Conservation (phyloP, 345 rosid genomes). For the Eucalyptus pauciflora region DNA sequence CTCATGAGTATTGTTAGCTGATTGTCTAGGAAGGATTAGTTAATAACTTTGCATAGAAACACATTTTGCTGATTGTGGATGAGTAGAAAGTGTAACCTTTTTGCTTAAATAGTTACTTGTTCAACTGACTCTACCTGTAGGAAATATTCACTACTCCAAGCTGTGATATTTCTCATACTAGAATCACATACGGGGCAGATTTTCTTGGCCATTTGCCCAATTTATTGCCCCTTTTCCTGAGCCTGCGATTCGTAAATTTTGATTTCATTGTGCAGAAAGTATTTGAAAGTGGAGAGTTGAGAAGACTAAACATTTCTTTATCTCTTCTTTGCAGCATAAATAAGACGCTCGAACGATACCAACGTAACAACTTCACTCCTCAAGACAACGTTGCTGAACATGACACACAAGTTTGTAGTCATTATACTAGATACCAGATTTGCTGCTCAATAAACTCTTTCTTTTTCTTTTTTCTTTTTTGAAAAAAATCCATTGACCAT, state of each 20-base stretch:
- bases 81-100: not conserved
- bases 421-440: not conserved
- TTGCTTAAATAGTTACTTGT: not conserved
- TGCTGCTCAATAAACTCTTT: not conserved
- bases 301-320: not conserved
- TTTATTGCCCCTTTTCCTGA: not conserved
- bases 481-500: not conserved
- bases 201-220: not conserved
- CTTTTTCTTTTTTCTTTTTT: not conserved
- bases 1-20: not conserved
- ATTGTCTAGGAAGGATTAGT: not conserved
- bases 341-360: constrained; percentile 68
- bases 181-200: not conserved
- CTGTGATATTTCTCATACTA: not conserved
- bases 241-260: not conserved
- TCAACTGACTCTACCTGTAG: not conserved
- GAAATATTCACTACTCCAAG: not conserved
- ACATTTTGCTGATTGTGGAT: not conserved
- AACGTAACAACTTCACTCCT: constrained; percentile 50
- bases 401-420: constrained; percentile 47
- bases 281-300: not conserved
- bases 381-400: constrained; percentile 41
- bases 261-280: not conserved
- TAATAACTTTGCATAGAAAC: not conserved
- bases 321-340: constrained; percentile 15